phyloP scores from a whole-genome alignment of 305 asterid species.

The Stenogyne calaminthoides region DNA sequence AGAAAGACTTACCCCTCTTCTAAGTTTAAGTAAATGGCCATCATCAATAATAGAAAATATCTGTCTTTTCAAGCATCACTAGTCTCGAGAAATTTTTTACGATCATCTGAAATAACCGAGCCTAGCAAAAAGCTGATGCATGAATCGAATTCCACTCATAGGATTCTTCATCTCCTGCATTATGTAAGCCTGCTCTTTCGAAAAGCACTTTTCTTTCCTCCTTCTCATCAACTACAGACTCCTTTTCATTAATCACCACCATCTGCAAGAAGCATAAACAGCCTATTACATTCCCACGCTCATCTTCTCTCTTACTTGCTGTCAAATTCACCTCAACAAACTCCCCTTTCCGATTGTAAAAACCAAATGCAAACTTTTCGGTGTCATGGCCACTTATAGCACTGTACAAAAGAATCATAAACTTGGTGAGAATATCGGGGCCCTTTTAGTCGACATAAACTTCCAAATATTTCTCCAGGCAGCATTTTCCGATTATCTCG shows the following conservation, averaged over 20 bases:
- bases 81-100: conserved; percentile 60
- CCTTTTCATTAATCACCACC: conserved; percentile 22
- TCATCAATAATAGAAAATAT: conserved; percentile 53
- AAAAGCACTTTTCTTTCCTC: conserved; percentile 25
- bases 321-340: conserved; percentile 56
- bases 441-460: conserved; percentile 54
- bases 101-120: conserved; percentile 47
- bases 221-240: conserved; percentile 5
- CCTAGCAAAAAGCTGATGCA: conserved; percentile 57
- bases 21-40: conserved; percentile 34
- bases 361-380: conserved; percentile 56
- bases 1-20: conserved; percentile 51
- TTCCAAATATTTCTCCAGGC: conserved; percentile 73
- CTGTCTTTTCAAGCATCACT: conserved; percentile 71
- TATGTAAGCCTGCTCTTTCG: conserved; percentile 58
- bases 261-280: conserved; percentile 69
- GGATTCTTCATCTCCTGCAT: conserved; percentile 67
- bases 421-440: conserved; percentile 53
- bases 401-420: conserved; percentile 59
- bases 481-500: conserved; percentile 55
- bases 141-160: conserved; percentile 63
- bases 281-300: conserved; percentile 51
- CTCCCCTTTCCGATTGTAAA: conserved; percentile 55
- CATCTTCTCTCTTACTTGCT: conserved; percentile 50
- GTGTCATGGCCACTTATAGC: conserved; percentile 64